Conservation (phyloP, 805 yeast genomes). For the Cyberlindnera euphorbiiphila region DNA sequence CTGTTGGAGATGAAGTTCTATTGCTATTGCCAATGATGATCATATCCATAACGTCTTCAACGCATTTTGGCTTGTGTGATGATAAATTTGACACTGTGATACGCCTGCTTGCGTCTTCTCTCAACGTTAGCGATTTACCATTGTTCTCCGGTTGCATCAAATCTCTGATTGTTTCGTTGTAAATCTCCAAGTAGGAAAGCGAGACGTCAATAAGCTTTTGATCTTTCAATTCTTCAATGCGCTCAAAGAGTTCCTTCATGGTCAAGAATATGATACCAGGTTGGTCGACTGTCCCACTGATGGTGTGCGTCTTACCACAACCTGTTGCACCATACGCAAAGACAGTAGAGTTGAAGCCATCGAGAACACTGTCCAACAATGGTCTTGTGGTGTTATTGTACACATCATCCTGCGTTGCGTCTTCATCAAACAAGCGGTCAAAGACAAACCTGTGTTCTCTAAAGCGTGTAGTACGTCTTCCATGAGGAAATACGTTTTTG, state of each 20-base stretch:
- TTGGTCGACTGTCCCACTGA: constrained; percentile 64
- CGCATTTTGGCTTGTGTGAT: constrained; percentile 54
- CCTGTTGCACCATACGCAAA: constrained; percentile 98
- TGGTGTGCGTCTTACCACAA: constrained; percentile 94
- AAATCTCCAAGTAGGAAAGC: constrained; percentile 78
- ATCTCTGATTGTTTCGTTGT: constrained; percentile 86
- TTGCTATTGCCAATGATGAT: constrained; percentile 67
- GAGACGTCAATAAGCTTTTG: constrained; percentile 56
- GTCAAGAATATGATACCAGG: constrained; percentile 83
- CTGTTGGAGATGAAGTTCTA: constrained; percentile 83
- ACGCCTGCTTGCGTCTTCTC: constrained; percentile 66
- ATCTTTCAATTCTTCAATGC: constrained; percentile 54
- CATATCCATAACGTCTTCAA: constrained; percentile 75
- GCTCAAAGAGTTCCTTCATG: constrained; percentile 66
- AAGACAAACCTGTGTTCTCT: constrained; percentile 79
- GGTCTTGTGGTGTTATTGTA: constrained; percentile 66
- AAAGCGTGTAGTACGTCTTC: constrained; percentile 42
- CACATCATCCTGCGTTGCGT: constrained; percentile 61
- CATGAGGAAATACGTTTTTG: constrained; percentile 34
- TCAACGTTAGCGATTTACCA: constrained; percentile 47
- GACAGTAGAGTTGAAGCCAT: constrained; percentile 86
- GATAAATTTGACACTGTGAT: constrained; percentile 73
- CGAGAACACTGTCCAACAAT: constrained; percentile 66
- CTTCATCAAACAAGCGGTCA: constrained; percentile 71
- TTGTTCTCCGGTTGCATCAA: constrained; percentile 55